phyloP scores from a whole-genome alignment of 2,329 filamentous ascomycete genomes.

The Ascomycota sp. region DNA sequence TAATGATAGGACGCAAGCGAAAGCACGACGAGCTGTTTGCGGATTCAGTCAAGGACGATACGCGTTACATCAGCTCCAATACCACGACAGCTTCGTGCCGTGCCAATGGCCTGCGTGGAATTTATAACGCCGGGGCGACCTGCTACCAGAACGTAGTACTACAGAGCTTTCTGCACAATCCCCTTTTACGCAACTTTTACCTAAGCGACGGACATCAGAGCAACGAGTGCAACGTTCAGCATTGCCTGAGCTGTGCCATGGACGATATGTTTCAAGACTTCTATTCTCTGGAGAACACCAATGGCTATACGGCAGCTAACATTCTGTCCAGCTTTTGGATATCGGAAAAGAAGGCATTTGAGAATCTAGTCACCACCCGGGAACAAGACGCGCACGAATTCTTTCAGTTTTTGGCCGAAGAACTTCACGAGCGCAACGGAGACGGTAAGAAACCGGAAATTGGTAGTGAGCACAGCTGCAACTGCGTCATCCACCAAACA shows the following conservation, averaged over 20 bases:
- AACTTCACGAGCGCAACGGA: constrained; percentile 64
- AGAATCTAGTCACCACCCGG: constrained; percentile 67
- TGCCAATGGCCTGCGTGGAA: constrained; percentile 67
- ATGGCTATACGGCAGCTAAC: constrained; percentile 74
- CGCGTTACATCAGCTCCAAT: constrained; percentile 55
- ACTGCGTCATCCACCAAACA: constrained; percentile 80
- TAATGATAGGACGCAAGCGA: constrained; percentile 39
- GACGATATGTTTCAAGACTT: constrained; percentile 55
- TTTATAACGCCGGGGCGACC: constrained; percentile 95
- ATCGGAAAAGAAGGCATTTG: constrained; percentile 47
- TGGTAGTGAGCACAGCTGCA: constrained; percentile 43
- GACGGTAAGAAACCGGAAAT: constrained; percentile 40
- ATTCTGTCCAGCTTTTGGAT: constrained; percentile 83
- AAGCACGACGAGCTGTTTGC: constrained; percentile 51
- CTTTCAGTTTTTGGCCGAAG: constrained; percentile 84
- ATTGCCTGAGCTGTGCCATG: constrained; percentile 48
- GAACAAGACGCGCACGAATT: constrained; percentile 96
- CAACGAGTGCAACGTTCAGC: constrained; percentile 40
- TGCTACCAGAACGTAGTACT: constrained; percentile 96
- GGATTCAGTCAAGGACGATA: constrained; percentile 45
- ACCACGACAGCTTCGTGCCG: constrained; percentile 62
- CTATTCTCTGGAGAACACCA: constrained; percentile 52
- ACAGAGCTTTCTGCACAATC: constrained; percentile 83
- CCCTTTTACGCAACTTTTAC: constrained; percentile 75
- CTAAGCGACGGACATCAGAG: constrained; percentile 73